Evolutionary conservation across 805 yeast species (phyloP), one percentile per base, ranked within the genome.

Genomic region (Lipomyces spencermartinsiae): DNA sequence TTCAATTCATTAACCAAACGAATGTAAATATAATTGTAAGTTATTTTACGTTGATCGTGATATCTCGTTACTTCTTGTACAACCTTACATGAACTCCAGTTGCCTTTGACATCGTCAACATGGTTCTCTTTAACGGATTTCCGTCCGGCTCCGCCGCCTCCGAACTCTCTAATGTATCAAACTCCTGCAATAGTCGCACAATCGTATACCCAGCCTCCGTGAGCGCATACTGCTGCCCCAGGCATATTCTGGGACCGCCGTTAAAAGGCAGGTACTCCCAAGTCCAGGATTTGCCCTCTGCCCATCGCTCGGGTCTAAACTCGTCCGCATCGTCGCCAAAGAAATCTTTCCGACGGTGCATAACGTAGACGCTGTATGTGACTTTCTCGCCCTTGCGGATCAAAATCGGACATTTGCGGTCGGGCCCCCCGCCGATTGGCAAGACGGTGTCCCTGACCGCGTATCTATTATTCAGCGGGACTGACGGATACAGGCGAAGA

Each of bases 191-290:
- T 59, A 83, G 73, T 69, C 85, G 78, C 19, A 78, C 80, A 55
- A 82, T 71, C 22, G 80, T 77, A 74, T 83, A 84, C 25, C 83
- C 78, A 12, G 85, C 84, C 76, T 84, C 87, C 25, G 86, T 84
- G 25, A 84, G 80, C 6, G 87, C 87, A 75, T 83, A 84, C 75
- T 84, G 87, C 77, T 84, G 87, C 54, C 87, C 87, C 63, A 84
- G 77, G 73, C 87, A 84, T 66, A 84, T 83, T 68, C 87, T 76
- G 29, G 87, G 87, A 6, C 87, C 87, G 58, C 87, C 87, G 71
- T 84, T 83, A 77, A 84, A 84, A 33, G 87, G 86, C 39, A 84
- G 75, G 74, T 82, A 84, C 37, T 82, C 83, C 86, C 86, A 84
- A 8, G 83, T 81, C 61, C 79, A 76, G 46, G 79, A 75, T 57